A percentile compares a stretch with the other conserved stretches of the same genome.
Conservation (phyloP, 371 early-diverging fungal species). For the Mortierella sp. region DNA sequence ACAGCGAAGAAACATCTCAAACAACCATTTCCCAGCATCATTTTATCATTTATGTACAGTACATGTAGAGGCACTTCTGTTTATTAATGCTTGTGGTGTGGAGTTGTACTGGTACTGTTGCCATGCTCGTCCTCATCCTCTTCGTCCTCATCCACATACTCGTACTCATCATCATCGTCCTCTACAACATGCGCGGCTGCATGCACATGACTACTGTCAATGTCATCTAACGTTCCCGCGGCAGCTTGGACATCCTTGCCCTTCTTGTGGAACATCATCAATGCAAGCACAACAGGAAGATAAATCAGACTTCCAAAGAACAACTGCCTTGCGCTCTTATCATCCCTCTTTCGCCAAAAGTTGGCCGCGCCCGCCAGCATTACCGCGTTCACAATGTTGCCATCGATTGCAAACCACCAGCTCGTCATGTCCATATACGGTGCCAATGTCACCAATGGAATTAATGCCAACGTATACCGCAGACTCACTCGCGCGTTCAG, state of each 20-base stretch:
- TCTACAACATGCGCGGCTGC: constrained; percentile 17
- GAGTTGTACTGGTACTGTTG: too few relatives aligned
- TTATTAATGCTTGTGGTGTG: constrained; percentile 4
- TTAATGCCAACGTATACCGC: constrained; percentile 84
- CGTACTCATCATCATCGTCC: constrained; percentile 53
- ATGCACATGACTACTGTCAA: background rate
- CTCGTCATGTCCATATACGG: constrained; percentile 83
- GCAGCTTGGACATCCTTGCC: constrained; percentile 6
- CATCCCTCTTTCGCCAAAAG: constrained; percentile 84
- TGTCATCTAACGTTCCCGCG: background rate
- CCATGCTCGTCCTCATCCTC: constrained; percentile 31
- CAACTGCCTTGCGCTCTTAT: constrained; percentile 84
- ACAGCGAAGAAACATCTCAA: too few relatives aligned
- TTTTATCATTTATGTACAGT: background rate
- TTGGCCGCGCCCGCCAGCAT: constrained; percentile 75
- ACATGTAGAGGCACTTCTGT: background rate
- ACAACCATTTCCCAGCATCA: too few relatives aligned
- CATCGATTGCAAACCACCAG: constrained; percentile 83
- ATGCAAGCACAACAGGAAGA: constrained; percentile 84
- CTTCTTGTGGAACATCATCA: constrained; percentile 91
- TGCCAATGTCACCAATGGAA: constrained; percentile 79
- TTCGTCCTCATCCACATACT: constrained; percentile 48
- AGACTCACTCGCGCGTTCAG: constrained; percentile 91
- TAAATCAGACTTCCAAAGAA: constrained; percentile 94
- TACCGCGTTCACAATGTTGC: constrained; percentile 78